Evolutionary conservation across 2,329 filamentous ascomycete species (phyloP).

Genomic region (Pseudomassariella vexata): DNA sequence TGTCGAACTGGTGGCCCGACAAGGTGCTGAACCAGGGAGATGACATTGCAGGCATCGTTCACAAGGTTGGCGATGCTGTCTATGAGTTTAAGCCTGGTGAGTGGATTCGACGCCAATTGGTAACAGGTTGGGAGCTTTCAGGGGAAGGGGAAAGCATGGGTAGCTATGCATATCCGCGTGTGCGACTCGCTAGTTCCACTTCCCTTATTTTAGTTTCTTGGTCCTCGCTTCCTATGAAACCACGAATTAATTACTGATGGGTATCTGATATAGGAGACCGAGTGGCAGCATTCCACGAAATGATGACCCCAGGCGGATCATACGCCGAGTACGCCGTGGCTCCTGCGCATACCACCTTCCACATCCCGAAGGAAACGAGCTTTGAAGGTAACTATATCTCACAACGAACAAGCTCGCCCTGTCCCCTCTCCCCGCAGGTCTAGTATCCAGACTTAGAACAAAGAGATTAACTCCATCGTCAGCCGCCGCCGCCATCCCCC

Average conservation of each 20-base stretch:
- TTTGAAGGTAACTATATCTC: constrained; percentile 37
- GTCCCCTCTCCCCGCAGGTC: too few relatives aligned
- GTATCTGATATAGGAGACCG: constrained; percentile 5
- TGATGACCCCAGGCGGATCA: constrained; percentile 42
- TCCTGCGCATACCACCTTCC: constrained; percentile 50
- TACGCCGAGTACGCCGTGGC: constrained; percentile 59
- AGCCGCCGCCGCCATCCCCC: constrained; percentile 51
- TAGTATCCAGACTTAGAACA: neutral
- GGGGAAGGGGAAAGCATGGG: too few relatives aligned
- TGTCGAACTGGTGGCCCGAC: constrained; percentile 19
- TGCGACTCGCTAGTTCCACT: too few relatives aligned
- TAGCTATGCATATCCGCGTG: too few relatives aligned
- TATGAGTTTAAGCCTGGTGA: constrained; percentile 45
- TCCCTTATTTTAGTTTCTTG: too few relatives aligned
- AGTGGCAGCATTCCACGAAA: constrained; percentile 26
- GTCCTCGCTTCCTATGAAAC: too few relatives aligned
- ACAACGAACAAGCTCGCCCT: too few relatives aligned
- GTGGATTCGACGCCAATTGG: neutral
- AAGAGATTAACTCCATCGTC: constrained; percentile 3
- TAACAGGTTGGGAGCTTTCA: too few relatives aligned
- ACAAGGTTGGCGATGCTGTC: constrained; percentile 48
- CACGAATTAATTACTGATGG: neutral
- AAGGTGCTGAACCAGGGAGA: constrained; percentile 40
- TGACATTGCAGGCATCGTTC: constrained; percentile 49
- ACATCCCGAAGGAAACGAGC: constrained; percentile 38